A percentile compares a stretch with the other conserved stretches of the same genome.
These are phyloP conservation scores for Acrocalymma vagum DNA, from an alignment of 2,329 filamentous ascomycete genomes.

Conservation along the genomic window DNA sequence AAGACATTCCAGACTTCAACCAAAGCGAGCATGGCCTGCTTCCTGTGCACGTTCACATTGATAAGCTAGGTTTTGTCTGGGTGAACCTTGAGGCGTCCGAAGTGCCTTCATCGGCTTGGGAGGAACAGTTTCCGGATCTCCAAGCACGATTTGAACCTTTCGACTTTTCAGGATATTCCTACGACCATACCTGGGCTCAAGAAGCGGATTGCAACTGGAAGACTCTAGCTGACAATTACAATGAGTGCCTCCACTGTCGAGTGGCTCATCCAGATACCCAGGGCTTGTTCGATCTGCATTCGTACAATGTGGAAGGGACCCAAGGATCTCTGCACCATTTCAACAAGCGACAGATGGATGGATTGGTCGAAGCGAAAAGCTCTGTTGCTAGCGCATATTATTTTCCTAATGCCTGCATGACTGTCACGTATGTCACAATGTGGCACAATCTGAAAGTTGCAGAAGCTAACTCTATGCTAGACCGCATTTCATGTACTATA, in stretches of 20 bases:
- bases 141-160: background rate
- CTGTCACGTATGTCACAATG: constrained; percentile 7
- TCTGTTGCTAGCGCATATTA: constrained; percentile 8
- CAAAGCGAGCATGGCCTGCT: constrained; percentile 39
- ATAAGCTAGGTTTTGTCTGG: constrained; percentile 32
- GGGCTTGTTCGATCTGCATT: constrained; percentile 59
- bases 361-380: background rate
- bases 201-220: constrained; percentile 17
- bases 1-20: constrained; percentile 44
- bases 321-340: constrained; percentile 8
- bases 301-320: constrained; percentile 59
- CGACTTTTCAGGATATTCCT: constrained; percentile 4
- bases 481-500: constrained; percentile 65
- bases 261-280: constrained; percentile 57
- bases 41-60: constrained; percentile 31
- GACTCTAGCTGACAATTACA: constrained; percentile 62
- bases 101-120: background rate
- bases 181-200: constrained; percentile 14
- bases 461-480: constrained; percentile 2
- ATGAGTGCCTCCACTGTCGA: constrained; percentile 69
- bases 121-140: background rate
- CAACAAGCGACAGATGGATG: background rate
- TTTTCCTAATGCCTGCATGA: constrained; percentile 14
- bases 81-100: constrained; percentile 30
- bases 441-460: too few relatives aligned